Evolutionary conservation across 495 filamentous ascomycete genomes (phyloP), one percentile per base, ranked within the genome.

Genomic region (Aspergillus coremiiformis): DNA sequence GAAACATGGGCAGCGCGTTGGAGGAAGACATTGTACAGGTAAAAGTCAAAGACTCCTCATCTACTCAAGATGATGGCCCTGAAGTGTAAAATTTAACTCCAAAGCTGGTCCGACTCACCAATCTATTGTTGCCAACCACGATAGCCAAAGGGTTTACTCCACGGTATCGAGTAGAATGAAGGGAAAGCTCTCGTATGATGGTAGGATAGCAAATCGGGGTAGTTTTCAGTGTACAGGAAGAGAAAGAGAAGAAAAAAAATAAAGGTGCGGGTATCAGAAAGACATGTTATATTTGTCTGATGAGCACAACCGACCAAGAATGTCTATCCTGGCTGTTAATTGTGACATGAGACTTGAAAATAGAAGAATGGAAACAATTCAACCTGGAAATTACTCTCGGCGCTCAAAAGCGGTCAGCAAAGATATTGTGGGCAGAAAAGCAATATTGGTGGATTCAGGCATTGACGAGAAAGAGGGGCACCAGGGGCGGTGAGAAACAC

Each of bases 391-490:
- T 35, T 24, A n/a, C n/a, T 24, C 10, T 35, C 8, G 19, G 39
- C 35, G 14, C 20, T 17, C 35, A 7, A 52, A 30, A 52, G 58
- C 58, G 58, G 58, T 57, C 44, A 54, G 19, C 8, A 4, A 12
- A 4, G 24, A 44, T 51, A 51, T 20, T 4, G 24, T 44, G 1
- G 52, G 56, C 55, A 53, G 51, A 58, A 57, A 57, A 49, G 0
- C 8, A 27, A 14, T 9, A n/a, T 14, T 5, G 14, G 4, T 41
- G 37, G 19, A 41, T 41, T 11, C 17, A 4, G 8, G 20, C 10
- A n/a, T n/a, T n/a, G n/a, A n/a, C n/a, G n/a, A 15, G 37, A 14
- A 20, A 15, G 19, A 19, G 39, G 49, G 39, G 11, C 5, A 10
- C 15, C 21, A n/a, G n/a, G 7, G 20, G 51, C 51, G 51, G 51